A percentile compares a stretch with the other conserved stretches of the same genome.
phyloP scores from a whole-genome alignment of 176 grass and related monocot genomes.

The Sorghum bicolor region Sorghum_bicolor_NCBIv3 NC_012873.2:8826501-8827000 shows the following conservation, averaged over 20 bases:
- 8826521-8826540: constrained; percentile 77
- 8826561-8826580: constrained; percentile 88
- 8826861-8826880: constrained; percentile 78
- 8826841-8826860: constrained; percentile 85
- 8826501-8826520: constrained; percentile 90
- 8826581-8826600: constrained; percentile 84
- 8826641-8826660: constrained; percentile 87
- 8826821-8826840: constrained; percentile 65
- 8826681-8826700: constrained; percentile 63
- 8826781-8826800: constrained; percentile 95
- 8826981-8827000: background rate
- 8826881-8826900: constrained; percentile 67
- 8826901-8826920: constrained; percentile 82
- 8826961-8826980: background rate
- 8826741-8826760: constrained; percentile 5
- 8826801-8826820: constrained; percentile 86
- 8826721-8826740: constrained; percentile 7
- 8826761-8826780: constrained; percentile 52
- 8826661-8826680: constrained; percentile 94
- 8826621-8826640: constrained; percentile 66
- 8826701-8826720: constrained; percentile 22
- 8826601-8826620: constrained; percentile 89
- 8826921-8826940: constrained; percentile 81
- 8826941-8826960: background rate
- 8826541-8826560: constrained; percentile 79